Base-by-base conservation (phyloP, 768 basidiomycete genomes). In the Nevesoporus exiguus region DNA sequence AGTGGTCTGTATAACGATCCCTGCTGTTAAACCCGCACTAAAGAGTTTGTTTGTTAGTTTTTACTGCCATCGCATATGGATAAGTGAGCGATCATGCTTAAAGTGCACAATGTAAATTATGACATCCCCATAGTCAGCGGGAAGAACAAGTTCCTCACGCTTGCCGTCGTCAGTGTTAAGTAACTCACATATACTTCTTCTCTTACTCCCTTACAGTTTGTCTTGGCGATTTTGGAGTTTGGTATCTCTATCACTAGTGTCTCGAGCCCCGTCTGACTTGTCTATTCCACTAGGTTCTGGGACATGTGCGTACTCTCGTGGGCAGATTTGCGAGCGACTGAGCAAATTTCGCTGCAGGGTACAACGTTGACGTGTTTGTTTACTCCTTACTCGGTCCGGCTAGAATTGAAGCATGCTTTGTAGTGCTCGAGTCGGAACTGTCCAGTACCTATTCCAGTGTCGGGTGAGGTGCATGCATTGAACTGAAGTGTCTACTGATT, bases 61-160 rank as follows among this genome's bases (percentile, higher is more conserved):
- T 29, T 59, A 59, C 24, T 56, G 48, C 36, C 22, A 7, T 41
- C 58, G 58, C 14, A 52, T 59, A 45, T 59, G 58, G 58, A 56
- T 24, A 41, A 59, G 57, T 58, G 15, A 41, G 58, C 37, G 14
- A 8, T 46, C 15, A 17, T 7, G 39, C 5, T 27, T 8, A 17
- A 49, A 9, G 21, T 15, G 17, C 1, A 11, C 33, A n/a, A 14
- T 1, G 1, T 31, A 10, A 21, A 36, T 10, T 21, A 2, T 52
- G 30, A 58, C 22, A 25, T 30, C 17, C 11, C n/a, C 1, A 24
- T 37, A 61, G 59, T 61, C 21, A 61, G 59, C 45, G 54, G 45
- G 10, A 40, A 47, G 40, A 61, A 58, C 48, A 58, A 46, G 14
- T 7, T 21, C 8, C 6, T 58, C 7, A 58, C 59, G 10, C 11